A percentile compares a stretch with the other conserved stretches of the same genome.
Conservation (phyloP, 306 rosid genomes). For the Trifolium pratense region DNA sequence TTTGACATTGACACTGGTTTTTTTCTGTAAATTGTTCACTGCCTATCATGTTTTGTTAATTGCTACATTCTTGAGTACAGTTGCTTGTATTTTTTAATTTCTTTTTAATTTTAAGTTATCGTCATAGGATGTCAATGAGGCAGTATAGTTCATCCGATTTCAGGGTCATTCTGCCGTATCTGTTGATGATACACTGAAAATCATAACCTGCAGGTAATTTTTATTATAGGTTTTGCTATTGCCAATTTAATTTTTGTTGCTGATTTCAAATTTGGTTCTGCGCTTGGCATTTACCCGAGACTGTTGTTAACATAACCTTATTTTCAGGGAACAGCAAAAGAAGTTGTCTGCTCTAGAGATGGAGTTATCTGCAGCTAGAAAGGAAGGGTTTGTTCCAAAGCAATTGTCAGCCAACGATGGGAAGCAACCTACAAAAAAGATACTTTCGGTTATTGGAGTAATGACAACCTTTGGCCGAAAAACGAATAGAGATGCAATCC, state of each 20-base stretch:
- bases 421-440: constrained; percentile 54
- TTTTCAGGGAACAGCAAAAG: constrained; percentile 68
- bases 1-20: neutral
- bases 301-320: constrained; percentile 37
- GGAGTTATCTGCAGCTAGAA: constrained; percentile 67
- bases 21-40: neutral
- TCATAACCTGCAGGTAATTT: constrained; percentile 69
- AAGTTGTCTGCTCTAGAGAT: constrained; percentile 60
- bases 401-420: constrained; percentile 39
- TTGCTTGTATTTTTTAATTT: constrained; percentile 28
- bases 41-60: neutral
- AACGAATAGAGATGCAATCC: constrained; percentile 74
- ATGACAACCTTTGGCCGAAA: constrained; percentile 67
- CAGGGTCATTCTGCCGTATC: constrained; percentile 75
- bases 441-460: constrained; percentile 62
- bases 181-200: constrained; percentile 66
- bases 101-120: constrained; percentile 32
- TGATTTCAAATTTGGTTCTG: constrained; percentile 33
- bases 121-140: constrained; percentile 43
- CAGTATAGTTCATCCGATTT: constrained; percentile 49
- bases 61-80: neutral
- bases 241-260: constrained; percentile 13
- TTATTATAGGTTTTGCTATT: constrained; percentile 3
- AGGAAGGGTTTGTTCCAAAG: constrained; percentile 66
- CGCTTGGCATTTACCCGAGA: neutral